phyloP scores from a whole-genome alignment of 129 eudicot species.

The Artemisia annua region DNA sequence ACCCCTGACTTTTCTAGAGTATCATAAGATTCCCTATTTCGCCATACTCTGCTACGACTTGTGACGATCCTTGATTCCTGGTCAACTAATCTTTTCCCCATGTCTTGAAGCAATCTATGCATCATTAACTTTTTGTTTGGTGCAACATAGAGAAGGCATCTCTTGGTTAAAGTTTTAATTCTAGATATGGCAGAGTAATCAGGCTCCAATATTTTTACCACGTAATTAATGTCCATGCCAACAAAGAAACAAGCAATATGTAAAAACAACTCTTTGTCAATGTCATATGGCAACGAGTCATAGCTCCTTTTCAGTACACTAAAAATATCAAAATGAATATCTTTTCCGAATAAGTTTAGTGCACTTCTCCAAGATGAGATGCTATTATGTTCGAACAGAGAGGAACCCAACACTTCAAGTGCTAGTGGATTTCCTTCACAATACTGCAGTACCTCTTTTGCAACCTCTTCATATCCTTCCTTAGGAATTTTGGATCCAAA shows the following conservation, averaged over 20 bases:
- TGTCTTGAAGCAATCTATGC: conserved; percentile 27
- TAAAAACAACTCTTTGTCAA: conserved; percentile 29
- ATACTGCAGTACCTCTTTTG: neutral
- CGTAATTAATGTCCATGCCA: conserved; percentile 11
- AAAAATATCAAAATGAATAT: neutral
- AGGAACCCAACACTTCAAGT: conserved; percentile 31
- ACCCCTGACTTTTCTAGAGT: neutral
- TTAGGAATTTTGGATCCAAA: conserved; percentile 14
- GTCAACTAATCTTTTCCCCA: conserved; percentile 20
- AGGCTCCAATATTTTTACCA: conserved; percentile 16
- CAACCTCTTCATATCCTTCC: conserved; percentile 17
- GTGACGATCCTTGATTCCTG: neutral
- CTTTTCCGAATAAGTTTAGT: conserved; percentile 13
- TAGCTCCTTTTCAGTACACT: conserved; percentile 25
- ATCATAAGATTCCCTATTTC: conserved; percentile 12
- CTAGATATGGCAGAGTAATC: conserved; percentile 18
- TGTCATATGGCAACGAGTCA: conserved; percentile 8
- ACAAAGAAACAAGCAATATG: conserved; percentile 44
- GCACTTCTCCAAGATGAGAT: conserved; percentile 21
- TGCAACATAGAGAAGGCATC: conserved; percentile 14
- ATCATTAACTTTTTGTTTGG: conserved; percentile 21
- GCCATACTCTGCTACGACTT: conserved; percentile 35
- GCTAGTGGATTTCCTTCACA: conserved; percentile 45
- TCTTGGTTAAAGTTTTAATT: conserved; percentile 1
- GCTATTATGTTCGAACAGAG: conserved; percentile 1